phyloP scores from a whole-genome alignment of 176 grass and related monocot genomes.

The Pharus latifolius region DNA sequence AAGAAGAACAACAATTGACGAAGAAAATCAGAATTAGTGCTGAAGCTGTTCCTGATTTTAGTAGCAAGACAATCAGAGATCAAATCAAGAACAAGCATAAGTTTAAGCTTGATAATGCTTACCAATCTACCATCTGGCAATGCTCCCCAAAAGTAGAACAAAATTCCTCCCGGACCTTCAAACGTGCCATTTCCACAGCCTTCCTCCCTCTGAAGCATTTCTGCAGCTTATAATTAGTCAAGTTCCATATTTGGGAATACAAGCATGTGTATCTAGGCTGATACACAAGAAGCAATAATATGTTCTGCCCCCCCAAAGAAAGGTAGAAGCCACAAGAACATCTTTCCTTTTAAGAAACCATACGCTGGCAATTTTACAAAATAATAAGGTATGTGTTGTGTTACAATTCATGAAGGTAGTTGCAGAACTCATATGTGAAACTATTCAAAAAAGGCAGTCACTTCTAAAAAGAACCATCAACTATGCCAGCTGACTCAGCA shows the following conservation, averaged over 20 bases:
- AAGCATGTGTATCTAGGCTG: background rate
- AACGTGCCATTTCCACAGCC: slow-evolving; percentile 46
- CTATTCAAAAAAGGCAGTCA: too few species aligned
- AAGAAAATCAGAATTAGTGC: slow-evolving; percentile 71
- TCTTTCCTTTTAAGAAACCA: background rate
- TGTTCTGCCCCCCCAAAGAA: background rate
- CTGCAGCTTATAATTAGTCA: slow-evolving; percentile 79
- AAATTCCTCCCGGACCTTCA: slow-evolving; percentile 55
- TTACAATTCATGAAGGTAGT: background rate
- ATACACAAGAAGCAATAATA: background rate
- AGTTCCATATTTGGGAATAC: slow-evolving; percentile 23
- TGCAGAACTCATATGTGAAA: too few species aligned
- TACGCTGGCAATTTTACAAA: background rate
- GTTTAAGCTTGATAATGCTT: slow-evolving; percentile 17
- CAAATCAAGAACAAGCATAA: background rate
- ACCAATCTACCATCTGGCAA: slow-evolving; percentile 70
- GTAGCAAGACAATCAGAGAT: slow-evolving; percentile 28
- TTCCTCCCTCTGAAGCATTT: slow-evolving; percentile 99
- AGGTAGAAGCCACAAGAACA: background rate
- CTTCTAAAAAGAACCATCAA: too few species aligned
- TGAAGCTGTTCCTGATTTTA: slow-evolving; percentile 63
- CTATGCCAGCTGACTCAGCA: too few species aligned
- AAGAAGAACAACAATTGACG: slow-evolving; percentile 94
- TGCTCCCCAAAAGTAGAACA: slow-evolving; percentile 57
- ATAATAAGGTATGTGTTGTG: background rate